These are phyloP conservation scores for Fusarium mundagurra DNA, from an alignment of 2,329 filamentous ascomycete genomes.

Conservation along the genomic window DNA sequence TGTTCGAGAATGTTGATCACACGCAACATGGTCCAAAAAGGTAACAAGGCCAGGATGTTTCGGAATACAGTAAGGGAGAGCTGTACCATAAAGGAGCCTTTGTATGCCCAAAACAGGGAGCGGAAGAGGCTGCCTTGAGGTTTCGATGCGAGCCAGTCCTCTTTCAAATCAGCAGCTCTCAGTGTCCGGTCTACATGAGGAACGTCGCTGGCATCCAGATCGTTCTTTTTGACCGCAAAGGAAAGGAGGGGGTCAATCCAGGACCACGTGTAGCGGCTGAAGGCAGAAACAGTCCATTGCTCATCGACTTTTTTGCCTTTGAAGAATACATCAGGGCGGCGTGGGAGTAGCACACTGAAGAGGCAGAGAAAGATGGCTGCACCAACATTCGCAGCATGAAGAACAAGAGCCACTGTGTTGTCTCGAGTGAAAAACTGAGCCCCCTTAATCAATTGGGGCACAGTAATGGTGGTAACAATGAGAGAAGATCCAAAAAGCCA, in stretches of 20 bases:
- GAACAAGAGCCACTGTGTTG: conserved; percentile 54
- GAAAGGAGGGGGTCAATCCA: conserved; percentile 69
- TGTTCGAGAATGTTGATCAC: conserved; percentile 73
- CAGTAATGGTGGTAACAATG: conserved; percentile 54
- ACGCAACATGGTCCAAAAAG: conserved; percentile 74
- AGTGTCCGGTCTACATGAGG: conserved; percentile 67
- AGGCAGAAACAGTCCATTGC: conserved; percentile 68
- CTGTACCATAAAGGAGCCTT: conserved; percentile 65
- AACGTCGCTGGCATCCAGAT: conserved; percentile 70
- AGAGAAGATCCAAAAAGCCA: conserved; percentile 60
- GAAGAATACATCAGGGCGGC: conserved; percentile 73
- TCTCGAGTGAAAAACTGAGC: conserved; percentile 44
- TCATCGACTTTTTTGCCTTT: conserved; percentile 69
- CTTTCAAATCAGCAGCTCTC: conserved; percentile 60
- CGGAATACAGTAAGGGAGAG: conserved; percentile 64
- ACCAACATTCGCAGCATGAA: conserved; percentile 58
- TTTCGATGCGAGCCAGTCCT: conserved; percentile 59
- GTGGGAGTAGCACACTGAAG: conserved; percentile 66
- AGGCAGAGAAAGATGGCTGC: conserved; percentile 57
- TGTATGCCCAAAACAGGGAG: conserved; percentile 68
- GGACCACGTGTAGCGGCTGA: conserved; percentile 70
- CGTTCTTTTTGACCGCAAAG: conserved; percentile 65
- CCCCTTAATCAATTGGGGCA: conserved; percentile 57
- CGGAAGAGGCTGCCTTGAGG: conserved; percentile 66
- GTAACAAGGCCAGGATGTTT: conserved; percentile 71